Evolutionary conservation across 1,284 basidiomycete species (phyloP).

Genomic region (Ustilago vetiveriae): DNA sequence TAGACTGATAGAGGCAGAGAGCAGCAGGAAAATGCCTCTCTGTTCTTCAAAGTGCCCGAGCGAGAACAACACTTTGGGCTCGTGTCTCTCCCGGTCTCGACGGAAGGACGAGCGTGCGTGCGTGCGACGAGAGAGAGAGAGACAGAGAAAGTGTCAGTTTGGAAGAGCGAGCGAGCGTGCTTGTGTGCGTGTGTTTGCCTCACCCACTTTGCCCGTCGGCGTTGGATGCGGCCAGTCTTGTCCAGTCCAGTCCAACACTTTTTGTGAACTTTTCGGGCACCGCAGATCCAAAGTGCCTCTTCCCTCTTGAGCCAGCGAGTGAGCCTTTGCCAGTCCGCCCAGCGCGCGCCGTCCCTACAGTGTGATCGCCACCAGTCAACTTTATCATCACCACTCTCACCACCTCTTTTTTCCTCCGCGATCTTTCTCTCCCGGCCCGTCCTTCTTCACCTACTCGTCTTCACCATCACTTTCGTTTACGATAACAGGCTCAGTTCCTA

Average conservation of each 20-base stretch:
- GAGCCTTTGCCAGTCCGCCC: not conserved
- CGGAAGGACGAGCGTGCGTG: no score
- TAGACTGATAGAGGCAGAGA: not conserved
- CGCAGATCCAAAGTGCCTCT: not conserved
- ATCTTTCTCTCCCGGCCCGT: conserved; percentile 5
- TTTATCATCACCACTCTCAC: conserved; percentile 13
- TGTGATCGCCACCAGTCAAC: conserved; percentile 24
- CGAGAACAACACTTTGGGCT: conserved; percentile 22
- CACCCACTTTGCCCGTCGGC: not conserved
- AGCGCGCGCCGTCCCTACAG: conserved; percentile 1
- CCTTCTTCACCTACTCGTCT: conserved; percentile 21
- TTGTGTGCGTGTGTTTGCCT: not conserved
- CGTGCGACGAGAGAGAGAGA: conserved; percentile 4
- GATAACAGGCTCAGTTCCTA: conserved; percentile 6
- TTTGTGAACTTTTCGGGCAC: not conserved
- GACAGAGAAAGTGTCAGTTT: conserved; percentile 17
- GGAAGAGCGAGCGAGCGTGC: not conserved
- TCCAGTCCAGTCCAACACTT: conserved; percentile 50
- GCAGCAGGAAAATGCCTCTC: no score
- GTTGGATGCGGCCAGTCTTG: no score
- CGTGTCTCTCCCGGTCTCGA: no score
- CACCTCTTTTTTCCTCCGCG: conserved; percentile 5
- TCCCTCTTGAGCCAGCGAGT: not conserved
- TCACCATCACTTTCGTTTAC: conserved; percentile 27
- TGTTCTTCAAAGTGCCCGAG: no score